phyloP scores from a whole-genome alignment of 306 rosid species.

The Malus domestica region ASM211411v1 NC_041798.1:7156001-7156500 shows the following conservation, averaged over 20 bases:
- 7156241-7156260: slow-evolving; percentile 48
- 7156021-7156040: slow-evolving; percentile 72
- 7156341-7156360: neutral
- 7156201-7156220: slow-evolving; percentile 50
- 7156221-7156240: slow-evolving; percentile 49
- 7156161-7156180: slow-evolving; percentile 63
- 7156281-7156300: slow-evolving; percentile 51
- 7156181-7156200: slow-evolving; percentile 68
- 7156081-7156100: slow-evolving; percentile 79
- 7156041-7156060: slow-evolving; percentile 62
- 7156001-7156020: slow-evolving; percentile 84
- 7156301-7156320: slow-evolving; percentile 24
- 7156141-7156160: slow-evolving; percentile 63
- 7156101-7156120: slow-evolving; percentile 66
- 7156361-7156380: neutral
- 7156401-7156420: neutral
- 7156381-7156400: neutral
- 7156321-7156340: neutral
- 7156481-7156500: neutral
- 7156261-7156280: slow-evolving; percentile 44
- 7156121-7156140: slow-evolving; percentile 71
- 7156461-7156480: neutral
- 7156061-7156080: slow-evolving; percentile 80
- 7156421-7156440: neutral
- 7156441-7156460: neutral